Base-by-base conservation (phyloP, 805 yeast genomes). In the Isabelozyma pseudorhagii region DNA sequence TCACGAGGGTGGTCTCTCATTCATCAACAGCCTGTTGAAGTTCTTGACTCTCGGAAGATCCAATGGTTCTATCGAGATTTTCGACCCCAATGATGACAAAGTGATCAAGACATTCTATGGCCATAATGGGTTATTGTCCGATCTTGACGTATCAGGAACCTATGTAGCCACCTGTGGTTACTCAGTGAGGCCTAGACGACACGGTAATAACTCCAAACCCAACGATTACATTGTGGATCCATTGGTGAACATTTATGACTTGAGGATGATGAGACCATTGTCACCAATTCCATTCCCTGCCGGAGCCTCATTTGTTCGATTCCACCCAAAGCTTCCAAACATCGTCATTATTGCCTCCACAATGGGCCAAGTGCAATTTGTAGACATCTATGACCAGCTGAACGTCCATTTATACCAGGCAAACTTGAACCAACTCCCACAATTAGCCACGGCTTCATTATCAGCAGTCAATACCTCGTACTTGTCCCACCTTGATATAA, bases 261-360 rank as follows among this genome's bases (percentile, higher is more conserved):
- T 89, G 29, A 78, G 96, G 53, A 79, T 83, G 50, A 74, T 88
- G 81, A 78, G 81, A 46, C 78, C 91, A 1, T 67, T 85, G 48
- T 74, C 96, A 0, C 97, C 97, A 3, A 75, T 93, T 7, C 82
- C 97, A 4, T 90, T 91, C 60, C 91, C 94, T 0, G 85, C 91
- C 0, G 97, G 97, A 10, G 97, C 98, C 0, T 78, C 87, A 8
- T 87, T 80, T 62, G 94, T 87, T 1, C 78, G 87, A 45, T 75
- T 93, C 53, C 97, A 93, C 68, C 97, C 98, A 6, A 86, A 87
- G 52, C 63, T 91, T 45, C 87, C 97, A 5, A 87, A 88, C 38
- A 83, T 87, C 36, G 81, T 90, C 42, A 64, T 90, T 4, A 83
- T 89, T 7, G 86, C 89, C 0, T 87, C 97, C 0, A 76, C 77